A percentile compares a stretch with the other conserved stretches of the same genome.
phyloP scores from a whole-genome alignment of 2,329 filamentous ascomycete genomes.

The Calonectria montana region DNA sequence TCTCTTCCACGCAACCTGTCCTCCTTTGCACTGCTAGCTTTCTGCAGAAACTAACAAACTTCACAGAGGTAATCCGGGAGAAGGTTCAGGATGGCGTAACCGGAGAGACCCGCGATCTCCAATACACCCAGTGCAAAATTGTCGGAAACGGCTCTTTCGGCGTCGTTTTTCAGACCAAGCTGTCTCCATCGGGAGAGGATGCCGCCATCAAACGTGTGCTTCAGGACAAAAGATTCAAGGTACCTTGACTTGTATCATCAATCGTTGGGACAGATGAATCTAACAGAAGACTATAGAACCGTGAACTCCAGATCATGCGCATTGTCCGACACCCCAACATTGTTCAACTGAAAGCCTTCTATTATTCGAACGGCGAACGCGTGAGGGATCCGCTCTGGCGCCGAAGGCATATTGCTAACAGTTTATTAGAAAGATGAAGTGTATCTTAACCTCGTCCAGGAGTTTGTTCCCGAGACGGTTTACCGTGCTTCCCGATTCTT shows the following conservation, averaged over 20 bases:
- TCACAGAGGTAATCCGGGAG: conserved; percentile 92
- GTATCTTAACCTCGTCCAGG: conserved; percentile 97
- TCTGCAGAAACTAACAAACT: conserved; percentile 29
- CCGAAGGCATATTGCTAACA: conserved; percentile 25
- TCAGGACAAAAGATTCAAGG: conserved; percentile 99
- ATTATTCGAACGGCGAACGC: conserved; percentile 98
- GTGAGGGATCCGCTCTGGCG: conserved; percentile 62
- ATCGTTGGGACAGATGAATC: not conserved
- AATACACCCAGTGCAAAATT: conserved; percentile 99
- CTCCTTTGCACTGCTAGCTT: conserved; percentile 3
- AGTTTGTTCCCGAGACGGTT: conserved; percentile 98
- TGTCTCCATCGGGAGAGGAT: conserved; percentile 97
- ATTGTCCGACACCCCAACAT: conserved; percentile 99
- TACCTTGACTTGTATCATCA: conserved; percentile 51
- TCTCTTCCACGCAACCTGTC: conserved; percentile 2
- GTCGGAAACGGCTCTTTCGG: conserved; percentile 99
- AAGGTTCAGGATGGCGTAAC: conserved; percentile 99
- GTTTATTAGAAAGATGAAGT: conserved; percentile 88
- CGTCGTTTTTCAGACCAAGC: conserved; percentile 98
- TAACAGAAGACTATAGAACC: conserved; percentile 75
- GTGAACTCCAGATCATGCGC: conserved; percentile 99
- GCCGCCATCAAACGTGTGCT: conserved; percentile 98
- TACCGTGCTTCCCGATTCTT: conserved; percentile 98
- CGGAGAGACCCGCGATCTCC: conserved; percentile 94
- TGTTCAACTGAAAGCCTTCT: conserved; percentile 98